Base-by-base conservation (phyloP, 306 rosid genomes). In the Alnus rubra region DNA sequence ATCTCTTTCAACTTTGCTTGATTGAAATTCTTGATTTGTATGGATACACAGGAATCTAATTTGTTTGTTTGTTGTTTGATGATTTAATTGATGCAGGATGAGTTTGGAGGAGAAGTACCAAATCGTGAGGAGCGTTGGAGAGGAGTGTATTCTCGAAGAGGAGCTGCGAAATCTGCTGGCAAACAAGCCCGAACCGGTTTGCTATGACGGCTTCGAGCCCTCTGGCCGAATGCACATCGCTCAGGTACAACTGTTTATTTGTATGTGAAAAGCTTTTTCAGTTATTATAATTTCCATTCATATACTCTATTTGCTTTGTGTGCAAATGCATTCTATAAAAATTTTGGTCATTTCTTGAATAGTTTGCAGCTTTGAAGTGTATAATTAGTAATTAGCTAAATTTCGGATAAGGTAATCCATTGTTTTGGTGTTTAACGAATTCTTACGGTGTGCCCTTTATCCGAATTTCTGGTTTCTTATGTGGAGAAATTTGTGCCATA, bases 171-270 rank as follows among this genome's bases (percentile, higher is more conserved):
- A 89, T 56, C 79, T 94, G 48, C 88, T 94, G 37, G 80, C 80
- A 1, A 85, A 92, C 11, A 94, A 94, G 74, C 87, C 97, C 7
- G 91, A 88, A 37, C 97, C 97, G 0, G 49, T 92, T 59, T 92
- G 97, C 84, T 94, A 94, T 31, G 98, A 94, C 16, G 97, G 98
- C 2, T 94, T 94, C 14, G 97, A 94, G 72, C 97, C 98, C 45
- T 92, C 97, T 11, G 97, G 98, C 2, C 82, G 97, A 73, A 94
- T 94, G 98, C 98, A 94, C 83, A 92, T 94, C 69, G 97, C 98
- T 76, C 98, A 94, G 96, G 98, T 92, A 68, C 4, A 16, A 47
- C 42, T 12, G 54, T 16, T 13, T 70, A 3, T 28, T 8, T 49
- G 52, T 49, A 12, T 59, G 4, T 59, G 35, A 19, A 59, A 28